These are phyloP conservation scores for Hypoxylon sp. DNA, from an alignment of 2,329 filamentous ascomycete genomes.

Conservation along the genomic window DNA sequence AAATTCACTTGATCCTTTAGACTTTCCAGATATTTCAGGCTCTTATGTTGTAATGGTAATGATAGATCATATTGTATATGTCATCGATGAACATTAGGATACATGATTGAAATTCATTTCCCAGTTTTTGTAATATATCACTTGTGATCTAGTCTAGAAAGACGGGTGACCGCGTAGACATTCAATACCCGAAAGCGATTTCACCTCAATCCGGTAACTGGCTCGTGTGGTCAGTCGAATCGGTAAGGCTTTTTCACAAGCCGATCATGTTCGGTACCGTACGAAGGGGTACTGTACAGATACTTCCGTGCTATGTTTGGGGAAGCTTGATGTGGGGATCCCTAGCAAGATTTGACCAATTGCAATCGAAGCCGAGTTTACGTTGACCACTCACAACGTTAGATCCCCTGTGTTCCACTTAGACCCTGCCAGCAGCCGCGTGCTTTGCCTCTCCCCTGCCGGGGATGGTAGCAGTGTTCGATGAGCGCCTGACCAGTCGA, in stretches of 20 bases:
- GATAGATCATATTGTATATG: slow-evolving; percentile 20
- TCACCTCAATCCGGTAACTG: slow-evolving; percentile 32
- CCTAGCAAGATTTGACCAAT: slow-evolving; percentile 31
- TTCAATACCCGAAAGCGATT: slow-evolving; percentile 20
- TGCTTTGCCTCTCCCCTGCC: slow-evolving; percentile 36
- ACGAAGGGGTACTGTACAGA: slow-evolving; percentile 34
- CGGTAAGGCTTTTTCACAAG: slow-evolving; percentile 41
- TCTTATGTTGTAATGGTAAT: slow-evolving; percentile 9
- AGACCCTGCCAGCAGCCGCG: slow-evolving; percentile 38
- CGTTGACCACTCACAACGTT: slow-evolving; percentile 35
- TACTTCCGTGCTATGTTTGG: slow-evolving; percentile 36
- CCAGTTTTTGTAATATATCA: slow-evolving; percentile 16
- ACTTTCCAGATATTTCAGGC: neutral
- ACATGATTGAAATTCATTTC: slow-evolving; percentile 11
- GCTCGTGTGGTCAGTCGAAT: slow-evolving; percentile 30
- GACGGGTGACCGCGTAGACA: neutral
- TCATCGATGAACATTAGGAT: neutral
- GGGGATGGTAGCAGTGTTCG: slow-evolving; percentile 30
- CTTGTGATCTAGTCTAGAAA: slow-evolving; percentile 4
- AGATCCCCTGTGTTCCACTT: slow-evolving; percentile 33
- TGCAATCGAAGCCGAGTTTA: slow-evolving; percentile 9
- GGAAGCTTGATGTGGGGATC: slow-evolving; percentile 34
- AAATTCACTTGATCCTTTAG: slow-evolving; percentile 13
- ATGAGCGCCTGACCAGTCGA: slow-evolving; percentile 40
- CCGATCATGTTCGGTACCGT: slow-evolving; percentile 34